Base-by-base conservation (phyloP, 768 basidiomycete genomes). In the Lyophyllum semitale region DNA sequence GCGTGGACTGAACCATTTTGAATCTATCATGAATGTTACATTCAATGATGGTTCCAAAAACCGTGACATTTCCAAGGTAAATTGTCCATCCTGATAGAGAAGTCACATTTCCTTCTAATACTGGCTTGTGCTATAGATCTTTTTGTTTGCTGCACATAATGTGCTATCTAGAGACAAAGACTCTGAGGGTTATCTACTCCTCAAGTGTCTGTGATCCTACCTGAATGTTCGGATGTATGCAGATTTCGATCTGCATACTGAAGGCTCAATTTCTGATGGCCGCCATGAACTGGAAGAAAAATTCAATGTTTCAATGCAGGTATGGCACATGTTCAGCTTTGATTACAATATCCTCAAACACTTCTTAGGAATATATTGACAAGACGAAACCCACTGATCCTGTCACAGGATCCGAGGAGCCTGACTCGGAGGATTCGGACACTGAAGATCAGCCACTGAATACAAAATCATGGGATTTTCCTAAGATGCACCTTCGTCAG, bases 391-490 rank as follows among this genome's bases (percentile, higher is more conserved):
- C 20, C 12, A n/a, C 41, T 9, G 30, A 38, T 23, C 9, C 15
- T 4, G 20, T 55, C 15, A 27, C 38, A 55, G 41, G n/a, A n/a
- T n/a, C n/a, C n/a, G n/a, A n/a, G n/a, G n/a, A n/a, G n/a, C n/a
- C n/a, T n/a, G n/a, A n/a, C n/a, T n/a, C n/a, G n/a, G n/a, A n/a
- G n/a, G n/a, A n/a, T n/a, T n/a, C n/a, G n/a, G n/a, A n/a, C n/a
- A n/a, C n/a, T n/a, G n/a, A n/a, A n/a, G n/a, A n/a, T n/a, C n/a
- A n/a, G n/a, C n/a, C n/a, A n/a, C n/a, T n/a, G n/a, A n/a, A 48
- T 20, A 48, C 1, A 56, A 73, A 64, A 57, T 59, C 40, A 13
- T 77, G 73, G 73, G 46, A 74, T 18, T 73, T 75, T 56, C 71
- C 69, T 1, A 79, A 79, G 50, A 58, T 55, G 0, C 77, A 78